Base-by-base conservation (phyloP, 495 filamentous ascomycete species). In the Cetradonia linearis region DNA sequence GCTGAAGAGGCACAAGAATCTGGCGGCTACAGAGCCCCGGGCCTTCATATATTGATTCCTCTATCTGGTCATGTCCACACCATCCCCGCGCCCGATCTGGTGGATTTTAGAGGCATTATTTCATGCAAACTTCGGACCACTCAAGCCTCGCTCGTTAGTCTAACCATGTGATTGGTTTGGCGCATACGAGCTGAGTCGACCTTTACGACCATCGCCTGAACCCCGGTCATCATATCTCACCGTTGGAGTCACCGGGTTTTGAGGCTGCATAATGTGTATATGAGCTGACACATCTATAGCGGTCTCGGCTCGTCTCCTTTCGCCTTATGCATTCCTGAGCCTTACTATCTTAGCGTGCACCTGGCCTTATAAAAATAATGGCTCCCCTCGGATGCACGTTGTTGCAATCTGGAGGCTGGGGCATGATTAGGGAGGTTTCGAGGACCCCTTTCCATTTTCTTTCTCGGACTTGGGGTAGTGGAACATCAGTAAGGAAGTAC, bases 231-330 rank as follows among this genome's bases (percentile, higher is more conserved):
- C n/a, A 54, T 54, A 54, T 28, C n/a, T n/a, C n/a, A 30, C 5
- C n/a, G 2, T 54, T 54, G 11, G 2, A 5, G 16, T 54, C 3
- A 54, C 50, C 50, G 50, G 20, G 8, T 18, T 34, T 31, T 54
- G 50, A 54, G 50, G 50, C 50, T 54, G 50, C 50, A 46, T n/a
- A 46, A 46, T 13, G n/a, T n/a, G n/a, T n/a, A 46, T 46, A 46
- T 20, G 14, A 25, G 31, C 11, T 25, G 50, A 36, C 50, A 36
- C 31, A 36, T 36, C 4, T 5, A 34, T 30, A 25, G 18, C 30
- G 50, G 30, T 54, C 50, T 36, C 50, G 31, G 30, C 50, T 23
- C 0, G 50, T 34, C 30, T 31, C 25, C n/a, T 27, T 10, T n/a
- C 1, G 27, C 48, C 48, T 54, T 25, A 23, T 7, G 50, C 31